Evolutionary conservation across 1,139 yeast species (phyloP).

Genomic region (Taphrina communis): DNA sequence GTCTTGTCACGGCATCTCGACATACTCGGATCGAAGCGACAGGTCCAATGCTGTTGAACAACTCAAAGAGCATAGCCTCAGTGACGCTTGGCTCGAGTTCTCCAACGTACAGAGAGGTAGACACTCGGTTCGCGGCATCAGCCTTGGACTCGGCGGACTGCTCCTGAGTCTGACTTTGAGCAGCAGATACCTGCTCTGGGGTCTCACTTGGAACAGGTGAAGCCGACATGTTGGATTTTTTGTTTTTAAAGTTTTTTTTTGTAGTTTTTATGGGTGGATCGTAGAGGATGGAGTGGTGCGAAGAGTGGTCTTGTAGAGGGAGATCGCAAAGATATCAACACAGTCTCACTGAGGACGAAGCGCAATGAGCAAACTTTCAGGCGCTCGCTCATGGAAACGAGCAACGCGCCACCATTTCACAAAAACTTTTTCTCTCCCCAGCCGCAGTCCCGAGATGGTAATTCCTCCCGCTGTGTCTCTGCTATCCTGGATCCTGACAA

Average conservation of each 20-base stretch:
- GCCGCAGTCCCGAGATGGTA: neutral
- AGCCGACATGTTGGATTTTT: constrained; percentile 26
- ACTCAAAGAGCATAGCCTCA: constrained; percentile 93
- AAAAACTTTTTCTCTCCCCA: neutral
- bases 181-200: constrained; percentile 21
- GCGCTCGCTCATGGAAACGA: constrained; percentile 3
- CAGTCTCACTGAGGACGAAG: constrained; percentile 20
- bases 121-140: constrained; percentile 32
- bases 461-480: neutral
- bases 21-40: constrained; percentile 97
- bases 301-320: neutral
- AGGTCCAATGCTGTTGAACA: constrained; percentile 93
- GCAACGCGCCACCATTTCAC: constrained; percentile 6
- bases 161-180: constrained; percentile 29
- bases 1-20: constrained; percentile 97
- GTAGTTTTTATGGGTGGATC: constrained; percentile 8
- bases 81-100: constrained; percentile 92
- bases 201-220: constrained; percentile 29
- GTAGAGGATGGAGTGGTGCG: constrained; percentile 19
- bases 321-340: constrained; percentile 5
- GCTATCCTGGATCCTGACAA: too few relatives aligned
- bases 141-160: constrained; percentile 31
- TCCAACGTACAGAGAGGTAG: constrained; percentile 76
- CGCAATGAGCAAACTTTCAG: constrained; percentile 10
- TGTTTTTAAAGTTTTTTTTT: constrained; percentile 24